Conservation (phyloP, 2,329 filamentous ascomycete species). For the Neonectria punicea region DNA sequence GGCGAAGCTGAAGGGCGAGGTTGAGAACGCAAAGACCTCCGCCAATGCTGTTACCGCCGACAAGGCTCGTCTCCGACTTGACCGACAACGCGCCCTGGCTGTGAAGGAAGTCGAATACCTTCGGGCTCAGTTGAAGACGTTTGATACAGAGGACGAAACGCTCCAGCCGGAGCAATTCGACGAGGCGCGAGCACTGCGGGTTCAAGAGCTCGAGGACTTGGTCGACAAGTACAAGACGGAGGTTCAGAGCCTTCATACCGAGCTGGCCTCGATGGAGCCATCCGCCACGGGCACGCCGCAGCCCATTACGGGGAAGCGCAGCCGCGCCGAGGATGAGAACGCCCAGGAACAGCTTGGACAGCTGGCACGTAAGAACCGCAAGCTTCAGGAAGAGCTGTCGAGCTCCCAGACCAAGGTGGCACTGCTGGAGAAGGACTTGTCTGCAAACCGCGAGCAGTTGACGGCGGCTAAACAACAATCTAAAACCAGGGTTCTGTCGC, state of each 20-base stretch:
- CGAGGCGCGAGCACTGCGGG: conserved; percentile 76
- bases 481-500: conserved; percentile 83
- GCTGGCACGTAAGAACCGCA: conserved; percentile 86
- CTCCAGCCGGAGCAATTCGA: conserved; percentile 85
- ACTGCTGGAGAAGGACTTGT: conserved; percentile 79
- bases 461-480: conserved; percentile 71
- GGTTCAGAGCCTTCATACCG: conserved; percentile 76
- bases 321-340: conserved; percentile 69
- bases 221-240: conserved; percentile 89
- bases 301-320: conserved; percentile 68
- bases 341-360: conserved; percentile 81
- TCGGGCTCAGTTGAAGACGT: conserved; percentile 88
- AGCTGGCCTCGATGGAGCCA: conserved; percentile 75
- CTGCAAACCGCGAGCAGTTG: conserved; percentile 79
- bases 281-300: conserved; percentile 49
- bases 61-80: conserved; percentile 78
- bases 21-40: conserved; percentile 73
- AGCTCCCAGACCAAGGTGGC: conserved; percentile 75
- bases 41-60: conserved; percentile 63
- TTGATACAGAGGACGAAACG: conserved; percentile 88
- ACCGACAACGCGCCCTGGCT: conserved; percentile 85
- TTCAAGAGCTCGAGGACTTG: conserved; percentile 85
- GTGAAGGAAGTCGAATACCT: conserved; percentile 95
- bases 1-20: conserved; percentile 69
- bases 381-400: conserved; percentile 81